Percentiles rank a stretch among this genome's conserved stretches.
These are phyloP conservation scores for Santalum album DNA, from an alignment of 164 flowering plant genomes.

Conservation along the genomic window DNA sequence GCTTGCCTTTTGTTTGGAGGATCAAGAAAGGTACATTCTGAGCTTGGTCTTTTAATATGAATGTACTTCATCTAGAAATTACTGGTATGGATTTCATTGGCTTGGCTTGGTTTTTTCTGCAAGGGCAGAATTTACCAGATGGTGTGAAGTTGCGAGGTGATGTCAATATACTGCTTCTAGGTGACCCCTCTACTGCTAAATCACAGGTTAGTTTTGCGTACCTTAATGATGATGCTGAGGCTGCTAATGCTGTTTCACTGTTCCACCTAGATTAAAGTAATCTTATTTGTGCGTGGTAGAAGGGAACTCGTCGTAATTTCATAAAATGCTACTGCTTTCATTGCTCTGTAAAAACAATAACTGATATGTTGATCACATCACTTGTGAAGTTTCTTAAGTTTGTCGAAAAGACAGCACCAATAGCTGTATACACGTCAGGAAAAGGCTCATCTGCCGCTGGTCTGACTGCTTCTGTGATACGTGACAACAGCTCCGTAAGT, in stretches of 20 bases:
- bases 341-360: too few species aligned
- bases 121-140: constrained; percentile 78
- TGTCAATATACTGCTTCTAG: constrained; percentile 88
- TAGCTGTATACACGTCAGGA: constrained; percentile 97
- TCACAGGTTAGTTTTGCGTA: constrained; percentile 57
- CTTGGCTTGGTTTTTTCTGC: constrained; percentile 2
- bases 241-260: neutral
- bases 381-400: constrained; percentile 90
- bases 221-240: neutral
- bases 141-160: constrained; percentile 95
- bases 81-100: neutral
- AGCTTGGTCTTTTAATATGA: constrained; percentile 4
- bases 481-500: constrained; percentile 87
- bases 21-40: constrained; percentile 71
- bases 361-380: too few species aligned
- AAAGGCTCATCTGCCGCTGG: constrained; percentile 99
- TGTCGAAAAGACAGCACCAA: constrained; percentile 98
- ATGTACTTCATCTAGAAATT: neutral
- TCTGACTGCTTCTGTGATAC: constrained; percentile 95
- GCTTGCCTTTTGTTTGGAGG: constrained; percentile 98
- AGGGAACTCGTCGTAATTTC: too few species aligned
- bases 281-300: neutral
- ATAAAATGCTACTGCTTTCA: too few species aligned
- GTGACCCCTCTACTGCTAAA: constrained; percentile 99
- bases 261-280: neutral